phyloP scores from a whole-genome alignment of 805 yeast species.

The Monosporozyma servazzii region DNA sequence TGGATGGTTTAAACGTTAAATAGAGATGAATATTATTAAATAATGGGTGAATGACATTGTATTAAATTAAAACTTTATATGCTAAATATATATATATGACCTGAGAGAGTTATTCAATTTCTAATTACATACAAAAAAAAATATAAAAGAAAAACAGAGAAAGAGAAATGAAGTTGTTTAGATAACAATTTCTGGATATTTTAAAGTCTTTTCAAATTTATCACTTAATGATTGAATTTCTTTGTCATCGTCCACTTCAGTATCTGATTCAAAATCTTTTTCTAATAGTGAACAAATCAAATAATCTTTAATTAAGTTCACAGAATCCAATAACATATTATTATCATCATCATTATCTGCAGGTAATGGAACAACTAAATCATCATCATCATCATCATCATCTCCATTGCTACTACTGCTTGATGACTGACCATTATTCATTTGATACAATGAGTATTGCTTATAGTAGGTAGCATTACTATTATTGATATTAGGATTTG shows the following conservation, averaged over 20 bases:
- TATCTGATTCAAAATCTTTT: conserved; percentile 15
- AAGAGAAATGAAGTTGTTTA: neutral
- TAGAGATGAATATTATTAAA: no score
- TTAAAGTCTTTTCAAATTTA: neutral
- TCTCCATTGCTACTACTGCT: conserved; percentile 2
- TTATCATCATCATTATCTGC: conserved; percentile 8
- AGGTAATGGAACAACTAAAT: neutral
- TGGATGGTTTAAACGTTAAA: no score
- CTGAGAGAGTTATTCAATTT: no score
- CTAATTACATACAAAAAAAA: no score
- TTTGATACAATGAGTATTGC: conserved; percentile 16
- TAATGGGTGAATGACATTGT: no score
- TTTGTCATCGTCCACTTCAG: conserved; percentile 1
- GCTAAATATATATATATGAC: no score
- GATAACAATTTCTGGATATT: conserved; percentile 9
- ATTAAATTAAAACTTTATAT: no score
- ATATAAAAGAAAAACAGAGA: no score
- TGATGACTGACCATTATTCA: conserved; percentile 8
- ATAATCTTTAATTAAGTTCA: conserved; percentile 23
- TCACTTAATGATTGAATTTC: neutral
- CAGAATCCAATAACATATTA: conserved; percentile 12
- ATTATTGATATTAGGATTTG: neutral
- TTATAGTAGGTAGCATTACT: conserved; percentile 3
- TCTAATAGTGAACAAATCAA: conserved; percentile 24
- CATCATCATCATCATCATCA: conserved; percentile 5